Base-by-base conservation (phyloP, 2,329 filamentous ascomycete species). In the Aspergillus luchuensis region DNA sequence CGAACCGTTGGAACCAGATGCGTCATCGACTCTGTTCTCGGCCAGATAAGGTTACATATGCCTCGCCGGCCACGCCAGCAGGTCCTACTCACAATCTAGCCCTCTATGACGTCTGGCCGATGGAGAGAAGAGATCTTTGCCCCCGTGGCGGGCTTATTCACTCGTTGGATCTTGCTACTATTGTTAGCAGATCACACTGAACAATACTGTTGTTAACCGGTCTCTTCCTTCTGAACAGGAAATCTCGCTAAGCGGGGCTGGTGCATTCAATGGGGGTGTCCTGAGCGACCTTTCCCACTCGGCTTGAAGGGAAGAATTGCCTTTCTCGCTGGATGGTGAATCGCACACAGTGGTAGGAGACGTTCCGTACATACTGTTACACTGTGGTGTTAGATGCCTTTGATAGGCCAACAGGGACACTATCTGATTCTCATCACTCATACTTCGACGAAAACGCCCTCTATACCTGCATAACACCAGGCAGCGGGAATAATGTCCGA, bases 21-120 rank as follows among this genome's bases (percentile, higher is more conserved):
- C 53, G 53, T 56, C 53, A 56, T 56, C 39, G 53, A 56, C 53
- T 56, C 53, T 30, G 47, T 30, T 50, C 25, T 17, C 25, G 11
- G 23, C 23, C 47, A 50, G 39, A 56, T 56, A 56, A 56, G 53
- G 53, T 56, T 56, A 47, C 53, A 56, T 56, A 19, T 56, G 5
- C 15, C 25, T 36, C 25, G 17, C 17, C 39, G 19, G n/a, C 17
- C 10, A 15, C 36, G 19, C 51, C n/a, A 41, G 8, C 36, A 54
- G 50, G 38, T 36, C 25, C 39, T 30, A 21, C 11, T 6, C 25
- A 21, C 2, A 36, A 8, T 19, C 30, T 23, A 30, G 10, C n/a
- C 43, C 17, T 23, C n/a, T 17, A 56, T 56, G 53, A 56, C 28
- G 39, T 56, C 43, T 15, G 7, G 25, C n/a, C 23, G 15, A 21